phyloP scores from a whole-genome alignment of 352 stramenopile species.

The Saprolegnia parasitica region DNA sequence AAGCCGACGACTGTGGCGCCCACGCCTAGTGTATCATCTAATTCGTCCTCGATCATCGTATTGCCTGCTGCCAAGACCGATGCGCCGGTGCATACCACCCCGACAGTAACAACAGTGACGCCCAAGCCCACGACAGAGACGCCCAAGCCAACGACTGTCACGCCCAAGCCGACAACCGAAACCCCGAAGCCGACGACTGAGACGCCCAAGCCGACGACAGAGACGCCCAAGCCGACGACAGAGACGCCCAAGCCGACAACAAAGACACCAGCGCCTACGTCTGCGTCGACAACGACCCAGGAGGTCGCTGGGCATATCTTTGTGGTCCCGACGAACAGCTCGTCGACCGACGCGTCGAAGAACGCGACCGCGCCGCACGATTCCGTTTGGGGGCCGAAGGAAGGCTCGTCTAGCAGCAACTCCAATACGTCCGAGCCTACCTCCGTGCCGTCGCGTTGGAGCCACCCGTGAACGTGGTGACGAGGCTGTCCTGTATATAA shows the following conservation, averaged over 20 bases:
- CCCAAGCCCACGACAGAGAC: constrained; percentile 1
- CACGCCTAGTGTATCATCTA: background rate
- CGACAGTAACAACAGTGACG: constrained; percentile 11
- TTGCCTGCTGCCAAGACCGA: background rate
- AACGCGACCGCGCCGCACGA: background rate
- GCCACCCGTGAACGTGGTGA: too few species aligned
- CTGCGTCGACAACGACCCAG: background rate
- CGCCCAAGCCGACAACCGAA: background rate
- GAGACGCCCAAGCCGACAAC: constrained; percentile 7
- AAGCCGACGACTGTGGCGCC: background rate
- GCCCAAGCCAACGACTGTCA: constrained; percentile 1
- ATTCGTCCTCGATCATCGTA: background rate
- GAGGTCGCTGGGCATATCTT: background rate
- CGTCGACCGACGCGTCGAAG: background rate
- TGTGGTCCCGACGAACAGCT: background rate
- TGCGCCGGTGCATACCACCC: background rate
- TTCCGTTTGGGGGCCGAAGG: too few species aligned
- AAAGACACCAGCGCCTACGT: background rate
- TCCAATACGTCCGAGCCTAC: too few species aligned
- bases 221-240: constrained; percentile 11
- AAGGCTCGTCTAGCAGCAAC: too few species aligned
- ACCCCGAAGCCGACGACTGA: constrained; percentile 11
- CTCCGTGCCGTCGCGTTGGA: too few species aligned
- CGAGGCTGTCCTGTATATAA: too few species aligned
- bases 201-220: constrained; percentile 2